Evolutionary conservation across 257 asterid species (phyloP).

Genomic region (Rauvolfia tetraphylla): DNA sequence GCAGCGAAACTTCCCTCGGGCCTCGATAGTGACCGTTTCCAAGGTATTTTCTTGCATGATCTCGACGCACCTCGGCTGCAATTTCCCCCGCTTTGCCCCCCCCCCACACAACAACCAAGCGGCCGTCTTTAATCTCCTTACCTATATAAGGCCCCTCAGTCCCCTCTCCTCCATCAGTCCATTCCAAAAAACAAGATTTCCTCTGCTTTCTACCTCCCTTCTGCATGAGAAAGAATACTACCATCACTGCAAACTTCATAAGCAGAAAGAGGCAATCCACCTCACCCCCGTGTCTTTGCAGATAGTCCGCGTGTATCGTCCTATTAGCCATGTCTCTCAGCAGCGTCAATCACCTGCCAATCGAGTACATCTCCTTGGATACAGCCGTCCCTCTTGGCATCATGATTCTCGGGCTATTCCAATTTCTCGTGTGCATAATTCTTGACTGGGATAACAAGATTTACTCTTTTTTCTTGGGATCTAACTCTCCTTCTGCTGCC

Average conservation of each 20-base stretch:
- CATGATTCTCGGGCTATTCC: slow-evolving; percentile 30
- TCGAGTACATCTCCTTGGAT: slow-evolving; percentile 19
- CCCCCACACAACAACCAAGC: no score
- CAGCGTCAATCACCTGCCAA: slow-evolving; percentile 19
- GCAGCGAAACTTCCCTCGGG: no score
- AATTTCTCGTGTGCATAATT: slow-evolving; percentile 27
- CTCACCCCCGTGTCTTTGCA: neutral
- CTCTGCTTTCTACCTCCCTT: no score
- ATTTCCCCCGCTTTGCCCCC: no score
- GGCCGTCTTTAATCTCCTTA: no score
- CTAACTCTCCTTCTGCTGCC: slow-evolving; percentile 11
- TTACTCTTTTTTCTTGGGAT: slow-evolving; percentile 27
- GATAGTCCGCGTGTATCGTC: neutral
- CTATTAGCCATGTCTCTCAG: slow-evolving; percentile 13
- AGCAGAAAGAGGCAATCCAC: neutral
- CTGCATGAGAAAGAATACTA: no score
- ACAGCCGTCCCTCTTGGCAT: slow-evolving; percentile 15
- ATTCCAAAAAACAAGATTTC: no score
- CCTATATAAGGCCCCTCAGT: no score
- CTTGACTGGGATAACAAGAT: slow-evolving; percentile 28
- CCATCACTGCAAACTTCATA: neutral
- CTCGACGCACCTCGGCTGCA: no score
- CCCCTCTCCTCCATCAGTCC: no score
- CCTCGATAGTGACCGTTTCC: no score
- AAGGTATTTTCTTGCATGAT: no score